Base-by-base conservation (phyloP, 768 basidiomycete genomes). In the Tubosaeta brunneosetosa region DNA sequence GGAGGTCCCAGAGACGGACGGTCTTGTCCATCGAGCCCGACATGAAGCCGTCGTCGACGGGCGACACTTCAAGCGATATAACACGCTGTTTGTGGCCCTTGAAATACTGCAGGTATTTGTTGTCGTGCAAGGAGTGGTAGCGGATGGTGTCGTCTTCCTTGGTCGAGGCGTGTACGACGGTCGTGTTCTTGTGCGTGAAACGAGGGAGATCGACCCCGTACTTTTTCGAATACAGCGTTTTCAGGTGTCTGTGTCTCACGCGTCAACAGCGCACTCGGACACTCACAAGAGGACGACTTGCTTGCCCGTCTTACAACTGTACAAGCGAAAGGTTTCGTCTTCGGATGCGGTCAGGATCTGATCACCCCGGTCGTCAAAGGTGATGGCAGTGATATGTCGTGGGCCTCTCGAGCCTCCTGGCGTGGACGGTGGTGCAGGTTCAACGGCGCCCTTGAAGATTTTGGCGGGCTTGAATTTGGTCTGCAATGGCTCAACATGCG, bases 81-180 rank as follows among this genome's bases (percentile, higher is more conserved):
- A 99, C 97, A 52, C 85, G 80, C 33, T 79, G 88, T 59, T 84
- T 93, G 74, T 99, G 97, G 0, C 97, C 97, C 62, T 84, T 87
- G 77, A 97, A 98, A 73, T 99, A 99, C 58, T 88, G 84, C 31
- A 98, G 73, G 68, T 94, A 99, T 66, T 88, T 92, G 78, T 97
- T 97, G 78, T 95, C 93, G 69, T 97, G 93, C 46, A 95, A 68
- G 1, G 91, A 94, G 62, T 95, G 91, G 69, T 97, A 97, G 42
- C 97, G 84, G 59, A 98, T 82, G 0, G 89, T 93, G 66, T 97
- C 91, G 68, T 97, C 91, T 68, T 89, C 90, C 67, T 95, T 97
- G 16, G 94, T 97, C 5, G 91, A 94, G 8, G 94, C 89, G 63
- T 97, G 84, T 3, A 98, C 66, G 44, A 97, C 86, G 3, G 86